Conservation (phyloP, 2,329 filamentous ascomycete species). For the Pyricularia grisea region DNA sequence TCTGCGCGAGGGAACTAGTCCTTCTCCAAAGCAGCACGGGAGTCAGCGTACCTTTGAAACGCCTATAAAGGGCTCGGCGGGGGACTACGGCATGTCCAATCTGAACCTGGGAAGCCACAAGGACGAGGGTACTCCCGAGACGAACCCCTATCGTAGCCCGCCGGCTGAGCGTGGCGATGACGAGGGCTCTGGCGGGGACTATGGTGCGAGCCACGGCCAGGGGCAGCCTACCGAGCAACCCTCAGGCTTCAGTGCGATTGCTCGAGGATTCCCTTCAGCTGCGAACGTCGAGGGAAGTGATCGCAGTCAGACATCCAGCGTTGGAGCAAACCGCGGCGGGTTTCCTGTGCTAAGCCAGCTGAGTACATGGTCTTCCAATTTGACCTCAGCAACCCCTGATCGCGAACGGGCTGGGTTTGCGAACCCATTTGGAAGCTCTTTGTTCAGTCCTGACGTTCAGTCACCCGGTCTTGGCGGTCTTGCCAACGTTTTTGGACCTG, state of each 20-base stretch:
- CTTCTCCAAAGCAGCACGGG: conserved; percentile 22
- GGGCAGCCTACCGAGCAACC: conserved; percentile 31
- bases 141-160: conserved; percentile 92
- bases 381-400: conserved; percentile 59
- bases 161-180: conserved; percentile 57
- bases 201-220: conserved; percentile 43
- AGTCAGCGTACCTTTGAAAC: conserved; percentile 37
- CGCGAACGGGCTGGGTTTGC: conserved; percentile 48
- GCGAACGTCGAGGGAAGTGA: conserved; percentile 64
- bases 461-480: conserved; percentile 55
- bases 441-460: conserved; percentile 73
- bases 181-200: conserved; percentile 24
- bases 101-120: conserved; percentile 48
- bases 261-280: conserved; percentile 35
- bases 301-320: conserved; percentile 87
- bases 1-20: conserved; percentile 62
- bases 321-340: conserved; percentile 54
- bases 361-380: conserved; percentile 48
- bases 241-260: conserved; percentile 43
- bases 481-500: conserved; percentile 56
- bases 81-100: conserved; percentile 55
- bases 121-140: conserved; percentile 76
- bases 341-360: conserved; percentile 56
- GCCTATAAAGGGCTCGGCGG: conserved; percentile 41
- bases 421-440: conserved; percentile 64